Evolutionary conservation across 306 rosid species (phyloP).

Genomic region (peach (Prunus persica)): DNA sequence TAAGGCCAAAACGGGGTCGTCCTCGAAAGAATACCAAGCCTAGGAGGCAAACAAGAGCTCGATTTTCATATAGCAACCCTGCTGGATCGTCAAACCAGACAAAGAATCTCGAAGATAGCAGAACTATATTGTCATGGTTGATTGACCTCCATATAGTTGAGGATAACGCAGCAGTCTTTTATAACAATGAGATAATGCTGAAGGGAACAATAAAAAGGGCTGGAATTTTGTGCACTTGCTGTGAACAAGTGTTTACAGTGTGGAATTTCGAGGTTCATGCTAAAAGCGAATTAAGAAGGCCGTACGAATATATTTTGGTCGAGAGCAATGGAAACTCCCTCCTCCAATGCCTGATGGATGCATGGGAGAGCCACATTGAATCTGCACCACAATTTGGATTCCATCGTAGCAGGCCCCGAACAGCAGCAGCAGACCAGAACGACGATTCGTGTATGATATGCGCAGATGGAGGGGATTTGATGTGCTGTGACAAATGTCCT

Average conservation of each 20-base stretch:
- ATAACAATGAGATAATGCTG: neutral
- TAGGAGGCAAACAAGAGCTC: neutral
- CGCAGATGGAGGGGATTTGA: slow-evolving; percentile 40
- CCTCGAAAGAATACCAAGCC: slow-evolving; percentile 1
- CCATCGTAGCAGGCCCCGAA: neutral
- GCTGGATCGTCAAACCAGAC: no score
- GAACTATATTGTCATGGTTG: slow-evolving; percentile 40
- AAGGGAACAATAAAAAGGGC: slow-evolving; percentile 19
- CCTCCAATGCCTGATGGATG: slow-evolving; percentile 2
- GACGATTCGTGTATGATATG: slow-evolving; percentile 40
- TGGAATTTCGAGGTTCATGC: slow-evolving; percentile 39
- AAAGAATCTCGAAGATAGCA: neutral
- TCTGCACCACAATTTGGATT: neutral
- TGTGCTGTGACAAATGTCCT: slow-evolving; percentile 39
- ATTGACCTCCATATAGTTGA: slow-evolving; percentile 9
- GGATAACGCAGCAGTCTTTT: slow-evolving; percentile 22
- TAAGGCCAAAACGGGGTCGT: neutral
- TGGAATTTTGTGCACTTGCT: slow-evolving; percentile 39
- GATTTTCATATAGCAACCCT: neutral
- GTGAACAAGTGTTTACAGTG: slow-evolving; percentile 20
- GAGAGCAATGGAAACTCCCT: neutral
- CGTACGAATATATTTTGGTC: slow-evolving; percentile 21
- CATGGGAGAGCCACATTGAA: neutral
- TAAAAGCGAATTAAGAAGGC: slow-evolving; percentile 5
- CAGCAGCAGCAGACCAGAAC: slow-evolving; percentile 4